phyloP scores from a whole-genome alignment of 2,329 filamentous ascomycete genomes.

The Chalaropsis ovoidea region DNA sequence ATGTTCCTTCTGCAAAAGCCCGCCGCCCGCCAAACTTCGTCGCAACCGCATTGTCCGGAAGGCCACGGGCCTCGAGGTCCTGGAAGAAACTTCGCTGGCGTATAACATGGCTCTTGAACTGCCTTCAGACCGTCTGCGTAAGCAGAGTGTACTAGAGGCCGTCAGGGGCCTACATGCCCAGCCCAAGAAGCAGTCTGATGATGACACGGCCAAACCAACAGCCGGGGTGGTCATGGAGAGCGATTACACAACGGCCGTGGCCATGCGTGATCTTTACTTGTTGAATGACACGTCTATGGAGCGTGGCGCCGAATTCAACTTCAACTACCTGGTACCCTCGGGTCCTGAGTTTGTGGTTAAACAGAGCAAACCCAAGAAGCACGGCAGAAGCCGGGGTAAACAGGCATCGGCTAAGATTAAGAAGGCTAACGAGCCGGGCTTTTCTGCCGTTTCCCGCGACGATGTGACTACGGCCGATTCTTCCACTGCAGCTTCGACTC shows the following conservation, averaged over 20 bases:
- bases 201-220: background rate
- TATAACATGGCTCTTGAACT: conserved; percentile 13
- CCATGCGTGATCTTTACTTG: conserved; percentile 8
- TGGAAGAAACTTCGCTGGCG: conserved; percentile 15
- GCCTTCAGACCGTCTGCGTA: conserved; percentile 17
- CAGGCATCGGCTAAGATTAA: background rate
- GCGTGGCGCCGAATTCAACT: conserved; percentile 20
- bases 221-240: background rate
- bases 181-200: background rate
- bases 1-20: background rate
- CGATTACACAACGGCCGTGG: background rate
- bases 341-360: conserved; percentile 19
- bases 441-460: background rate
- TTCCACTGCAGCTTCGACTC: background rate
- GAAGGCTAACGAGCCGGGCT: background rate
- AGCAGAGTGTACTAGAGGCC: conserved; percentile 11
- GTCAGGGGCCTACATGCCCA: conserved; percentile 3
- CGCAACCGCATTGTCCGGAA: conserved; percentile 8
- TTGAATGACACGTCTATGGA: conserved; percentile 17
- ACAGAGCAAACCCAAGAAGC: conserved; percentile 18
- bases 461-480: background rate
- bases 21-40: background rate
- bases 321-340: conserved; percentile 18
- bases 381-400: conserved; percentile 6
- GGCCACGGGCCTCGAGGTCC: background rate